A percentile compares a stretch with the other conserved stretches of the same genome.
Evolutionary conservation across 2,329 filamentous ascomycete genomes (phyloP).

Genomic region (Pseudofabraea citricarpa): DNA sequence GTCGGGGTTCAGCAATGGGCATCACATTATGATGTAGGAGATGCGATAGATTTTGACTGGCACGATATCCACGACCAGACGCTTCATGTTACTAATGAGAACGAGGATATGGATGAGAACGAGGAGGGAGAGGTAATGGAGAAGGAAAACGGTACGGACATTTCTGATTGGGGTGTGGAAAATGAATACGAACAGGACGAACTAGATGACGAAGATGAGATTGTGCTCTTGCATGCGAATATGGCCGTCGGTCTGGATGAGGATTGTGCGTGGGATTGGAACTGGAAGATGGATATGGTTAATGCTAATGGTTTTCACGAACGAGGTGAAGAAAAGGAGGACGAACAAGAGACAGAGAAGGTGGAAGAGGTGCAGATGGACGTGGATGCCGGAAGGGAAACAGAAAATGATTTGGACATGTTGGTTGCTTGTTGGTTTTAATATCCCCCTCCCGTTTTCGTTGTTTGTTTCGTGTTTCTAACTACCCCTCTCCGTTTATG

Average conservation of each 20-base stretch:
- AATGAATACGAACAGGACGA: too few relatives aligned
- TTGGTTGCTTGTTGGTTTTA: background rate
- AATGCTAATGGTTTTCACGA: background rate
- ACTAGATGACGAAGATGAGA: too few relatives aligned
- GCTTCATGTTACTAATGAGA: background rate
- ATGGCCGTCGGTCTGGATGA: too few relatives aligned
- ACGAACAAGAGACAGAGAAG: background rate
- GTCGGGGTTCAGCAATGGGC: background rate
- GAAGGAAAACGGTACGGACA: background rate
- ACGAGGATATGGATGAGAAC: background rate
- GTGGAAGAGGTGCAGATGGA: background rate
- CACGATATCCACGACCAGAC: background rate
- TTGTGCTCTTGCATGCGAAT: too few relatives aligned
- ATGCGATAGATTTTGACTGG: background rate
- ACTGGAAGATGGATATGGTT: background rate
- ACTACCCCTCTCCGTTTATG: too few relatives aligned
- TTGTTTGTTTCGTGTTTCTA: background rate
- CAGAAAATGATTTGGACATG: background rate
- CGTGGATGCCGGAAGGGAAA: background rate
- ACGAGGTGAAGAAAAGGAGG: background rate
- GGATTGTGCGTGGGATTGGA: background rate
- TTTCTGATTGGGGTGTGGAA: background rate
- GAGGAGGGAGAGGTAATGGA: background rate
- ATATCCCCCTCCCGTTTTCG: background rate
- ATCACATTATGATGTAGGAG: background rate